These are phyloP conservation scores for Globisporangium paroecandrum DNA, from an alignment of 352 stramenopile species.

Conservation along the genomic window DNA sequence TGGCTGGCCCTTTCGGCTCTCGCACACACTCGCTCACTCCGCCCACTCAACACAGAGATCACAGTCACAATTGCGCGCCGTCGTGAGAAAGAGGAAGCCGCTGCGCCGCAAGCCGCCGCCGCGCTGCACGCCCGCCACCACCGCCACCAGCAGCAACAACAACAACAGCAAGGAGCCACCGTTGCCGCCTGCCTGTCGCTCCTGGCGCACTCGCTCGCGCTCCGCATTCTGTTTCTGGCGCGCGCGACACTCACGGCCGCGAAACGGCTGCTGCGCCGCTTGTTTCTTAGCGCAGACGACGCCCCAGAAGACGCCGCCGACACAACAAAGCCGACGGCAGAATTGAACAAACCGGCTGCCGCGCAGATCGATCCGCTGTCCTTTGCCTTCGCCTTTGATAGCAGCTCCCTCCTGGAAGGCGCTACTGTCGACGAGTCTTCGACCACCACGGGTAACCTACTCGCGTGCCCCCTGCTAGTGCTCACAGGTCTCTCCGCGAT, in stretches of 20 bases:
- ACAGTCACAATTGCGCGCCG: slow-evolving; percentile 18
- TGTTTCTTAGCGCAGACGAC: neutral
- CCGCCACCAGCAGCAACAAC: too few relatives aligned
- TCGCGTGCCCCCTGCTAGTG: slow-evolving; percentile 12
- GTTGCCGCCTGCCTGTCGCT: slow-evolving; percentile 9
- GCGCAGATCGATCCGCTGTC: neutral
- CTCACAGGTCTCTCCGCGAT: slow-evolving; percentile 18
- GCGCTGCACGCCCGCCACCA: neutral
- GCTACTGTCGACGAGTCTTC: neutral
- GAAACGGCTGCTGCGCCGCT: slow-evolving; percentile 6
- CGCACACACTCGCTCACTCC: neutral
- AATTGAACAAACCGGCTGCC: neutral
- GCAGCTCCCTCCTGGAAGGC: neutral
- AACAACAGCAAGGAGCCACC: neutral
- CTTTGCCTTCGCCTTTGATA: neutral
- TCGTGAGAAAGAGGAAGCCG: slow-evolving; percentile 1
- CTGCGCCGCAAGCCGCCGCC: neutral
- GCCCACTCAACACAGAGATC: neutral
- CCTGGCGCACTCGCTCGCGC: slow-evolving; percentile 18
- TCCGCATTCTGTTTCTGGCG: slow-evolving; percentile 24
- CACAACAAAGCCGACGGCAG: neutral
- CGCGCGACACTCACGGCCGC: slow-evolving; percentile 18
- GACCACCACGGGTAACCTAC: slow-evolving; percentile 14
- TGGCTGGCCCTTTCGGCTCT: neutral
- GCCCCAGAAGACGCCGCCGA: neutral